Conservation (phyloP, 1,139 yeast genomes). For the Eremothecium sinecaudum region DNA sequence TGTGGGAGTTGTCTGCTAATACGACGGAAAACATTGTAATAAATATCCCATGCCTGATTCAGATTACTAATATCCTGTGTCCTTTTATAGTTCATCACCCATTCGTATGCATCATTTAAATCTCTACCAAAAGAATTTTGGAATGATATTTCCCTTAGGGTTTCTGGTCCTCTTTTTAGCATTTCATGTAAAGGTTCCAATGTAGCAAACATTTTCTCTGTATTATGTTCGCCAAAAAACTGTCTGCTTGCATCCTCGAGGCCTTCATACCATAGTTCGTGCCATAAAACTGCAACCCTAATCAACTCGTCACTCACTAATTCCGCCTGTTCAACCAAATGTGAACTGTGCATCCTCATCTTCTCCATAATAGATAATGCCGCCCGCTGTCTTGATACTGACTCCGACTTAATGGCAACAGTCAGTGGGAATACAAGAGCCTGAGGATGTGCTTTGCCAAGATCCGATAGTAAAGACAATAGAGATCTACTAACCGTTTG, state of each 20-base stretch:
- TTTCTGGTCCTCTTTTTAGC: constrained; percentile 81
- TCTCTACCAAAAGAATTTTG: constrained; percentile 92
- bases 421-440: constrained; percentile 92
- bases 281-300: constrained; percentile 94
- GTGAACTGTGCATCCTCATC: constrained; percentile 81
- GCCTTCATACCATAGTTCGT: constrained; percentile 97
- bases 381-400: constrained; percentile 80
- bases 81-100: constrained; percentile 79
- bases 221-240: constrained; percentile 89
- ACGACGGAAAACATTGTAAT: constrained; percentile 85
- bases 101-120: constrained; percentile 82
- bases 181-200: constrained; percentile 81
- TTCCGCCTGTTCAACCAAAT: constrained; percentile 84
- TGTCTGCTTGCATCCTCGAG: constrained; percentile 91
- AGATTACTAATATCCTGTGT: constrained; percentile 80
- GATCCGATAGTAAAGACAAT: constrained; percentile 69
- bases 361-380: constrained; percentile 87
- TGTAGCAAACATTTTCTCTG: constrained; percentile 88
- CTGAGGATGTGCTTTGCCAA: constrained; percentile 95
- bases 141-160: constrained; percentile 87
- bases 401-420: constrained; percentile 92
- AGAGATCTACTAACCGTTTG: constrained; percentile 73
- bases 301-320: constrained; percentile 88
- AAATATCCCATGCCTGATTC: constrained; percentile 97
- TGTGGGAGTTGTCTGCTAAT: constrained; percentile 86